Percentiles rank a stretch among this genome's conserved stretches.
Evolutionary conservation across 208 protist genomes (phyloP).

Genomic region (Balamuthia mandrillaris): DNA sequence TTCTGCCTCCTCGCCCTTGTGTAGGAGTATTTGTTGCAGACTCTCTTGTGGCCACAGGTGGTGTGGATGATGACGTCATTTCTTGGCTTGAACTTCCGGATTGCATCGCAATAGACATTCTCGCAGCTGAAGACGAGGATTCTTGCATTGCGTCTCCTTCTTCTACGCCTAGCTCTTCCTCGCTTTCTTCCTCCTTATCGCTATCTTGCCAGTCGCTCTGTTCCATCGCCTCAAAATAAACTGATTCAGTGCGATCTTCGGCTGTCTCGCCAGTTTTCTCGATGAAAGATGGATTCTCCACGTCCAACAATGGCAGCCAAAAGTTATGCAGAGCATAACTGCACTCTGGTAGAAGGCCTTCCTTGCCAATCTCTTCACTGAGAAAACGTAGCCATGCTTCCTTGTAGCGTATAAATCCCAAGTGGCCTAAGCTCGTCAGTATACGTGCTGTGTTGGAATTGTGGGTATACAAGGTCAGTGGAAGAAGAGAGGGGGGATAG

Average conservation of each 20-base stretch:
- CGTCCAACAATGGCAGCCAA: neutral
- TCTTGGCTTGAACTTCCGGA: no score
- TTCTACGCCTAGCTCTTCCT: no score
- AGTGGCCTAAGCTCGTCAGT: slow-evolving; percentile 2
- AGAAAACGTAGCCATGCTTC: neutral
- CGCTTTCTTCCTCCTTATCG: neutral
- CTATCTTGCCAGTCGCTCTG: neutral
- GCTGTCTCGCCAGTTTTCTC: slow-evolving; percentile 15
- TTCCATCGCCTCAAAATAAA: neutral
- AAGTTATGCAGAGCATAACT: neutral
- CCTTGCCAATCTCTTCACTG: neutral
- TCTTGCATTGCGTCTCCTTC: no score
- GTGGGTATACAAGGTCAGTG: no score
- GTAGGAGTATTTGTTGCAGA: no score
- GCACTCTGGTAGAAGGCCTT: neutral
- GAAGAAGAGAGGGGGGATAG: neutral
- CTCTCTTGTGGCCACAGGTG: no score
- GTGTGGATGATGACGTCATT: no score
- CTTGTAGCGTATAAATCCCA: slow-evolving; percentile 16
- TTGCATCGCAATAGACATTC: no score
- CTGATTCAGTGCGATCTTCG: neutral
- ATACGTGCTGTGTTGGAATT: neutral
- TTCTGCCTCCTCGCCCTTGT: no score
- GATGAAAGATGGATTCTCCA: neutral
- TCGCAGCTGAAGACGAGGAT: no score